Evolutionary conservation across 2,329 filamentous ascomycete species (phyloP), one percentile per base, ranked within the genome.

Genomic region (Fusarium albidum): DNA sequence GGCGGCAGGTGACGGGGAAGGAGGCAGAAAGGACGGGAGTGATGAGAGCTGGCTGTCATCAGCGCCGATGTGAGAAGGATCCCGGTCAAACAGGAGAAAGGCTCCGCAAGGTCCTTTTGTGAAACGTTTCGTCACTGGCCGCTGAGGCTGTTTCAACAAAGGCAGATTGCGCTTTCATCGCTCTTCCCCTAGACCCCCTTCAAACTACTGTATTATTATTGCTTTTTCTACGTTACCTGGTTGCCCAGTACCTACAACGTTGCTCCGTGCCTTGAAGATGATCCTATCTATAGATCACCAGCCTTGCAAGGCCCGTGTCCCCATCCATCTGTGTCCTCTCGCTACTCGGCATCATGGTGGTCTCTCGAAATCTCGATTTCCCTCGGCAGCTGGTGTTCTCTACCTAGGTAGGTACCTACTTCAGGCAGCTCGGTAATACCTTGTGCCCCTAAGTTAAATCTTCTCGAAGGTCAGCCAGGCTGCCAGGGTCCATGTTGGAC

Each of bases 51-150:
- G 21, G 40, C 28, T 52, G 44, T 43, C 38, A 37, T 47, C 47
- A 58, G 34, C 38, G 32, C 26, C 17, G 39, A 51, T 52, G 39
- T 45, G 45, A 46, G 28, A 15, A 21, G 14, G 45, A 62, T 55
- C 58, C 58, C 35, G 14, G 58, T 37, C 31, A 43, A 40, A 25
- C 27, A 43, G 56, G 46, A 39, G 41, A 62, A n/a, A 53, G 47
- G 34, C 35, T 48, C 27, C 35, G 52, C 34, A 44, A 28, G 54
- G 52, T 52, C 55, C 26, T 47, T 52, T 42, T 26, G 57, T 58
- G 64, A 67, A 63, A 67, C 60, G 62, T 63, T 62, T 64, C 57
- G 64, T 66, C 63, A 54, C 53, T 48, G 39, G 43, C 52, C 6
- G 21, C 38, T 42, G 35, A 44, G 39, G 41, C 44, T 57, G 64